Conservation (phyloP, 495 filamentous ascomycete genomes). For the Aspergillus affinis region DNA sequence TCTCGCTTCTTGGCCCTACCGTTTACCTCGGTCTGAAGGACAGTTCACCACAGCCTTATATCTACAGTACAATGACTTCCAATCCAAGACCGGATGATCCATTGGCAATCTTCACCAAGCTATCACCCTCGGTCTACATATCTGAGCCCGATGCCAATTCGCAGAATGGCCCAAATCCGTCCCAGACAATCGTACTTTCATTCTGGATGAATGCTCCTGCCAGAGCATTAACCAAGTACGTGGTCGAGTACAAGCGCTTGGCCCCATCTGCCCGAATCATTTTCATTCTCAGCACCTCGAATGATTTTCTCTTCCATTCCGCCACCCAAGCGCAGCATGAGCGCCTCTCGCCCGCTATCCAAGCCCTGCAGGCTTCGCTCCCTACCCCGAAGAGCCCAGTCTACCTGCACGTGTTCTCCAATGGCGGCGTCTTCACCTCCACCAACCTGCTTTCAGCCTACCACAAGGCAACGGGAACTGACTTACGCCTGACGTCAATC, state of each 20-base stretch:
- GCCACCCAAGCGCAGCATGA: conserved; percentile 26
- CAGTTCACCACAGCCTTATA: neutral
- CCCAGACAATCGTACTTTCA: conserved; percentile 35
- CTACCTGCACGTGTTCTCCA: conserved; percentile 46
- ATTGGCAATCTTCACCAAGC: conserved; percentile 26
- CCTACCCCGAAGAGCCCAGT: conserved; percentile 26
- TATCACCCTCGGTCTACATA: conserved; percentile 38
- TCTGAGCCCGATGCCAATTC: conserved; percentile 23
- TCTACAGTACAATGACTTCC: neutral
- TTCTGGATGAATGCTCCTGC: conserved; percentile 49
- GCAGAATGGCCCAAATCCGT: conserved; percentile 11
- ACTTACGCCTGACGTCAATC: conserved; percentile 36
- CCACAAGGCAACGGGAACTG: conserved; percentile 26
- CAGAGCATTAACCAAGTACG: conserved; percentile 39
- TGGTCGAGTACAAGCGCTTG: conserved; percentile 35
- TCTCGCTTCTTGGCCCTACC: neutral
- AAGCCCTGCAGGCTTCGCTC: conserved; percentile 28
- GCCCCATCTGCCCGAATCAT: conserved; percentile 41
- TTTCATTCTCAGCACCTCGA: conserved; percentile 36
- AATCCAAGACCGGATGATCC: conserved; percentile 5
- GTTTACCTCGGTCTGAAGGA: no score
- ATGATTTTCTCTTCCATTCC: conserved; percentile 37
- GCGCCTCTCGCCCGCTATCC: conserved; percentile 39
- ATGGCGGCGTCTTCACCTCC: conserved; percentile 37
- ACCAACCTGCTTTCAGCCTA: conserved; percentile 36